phyloP scores from a whole-genome alignment of 768 basidiomycete species.

The Trametes elegans region DNA sequence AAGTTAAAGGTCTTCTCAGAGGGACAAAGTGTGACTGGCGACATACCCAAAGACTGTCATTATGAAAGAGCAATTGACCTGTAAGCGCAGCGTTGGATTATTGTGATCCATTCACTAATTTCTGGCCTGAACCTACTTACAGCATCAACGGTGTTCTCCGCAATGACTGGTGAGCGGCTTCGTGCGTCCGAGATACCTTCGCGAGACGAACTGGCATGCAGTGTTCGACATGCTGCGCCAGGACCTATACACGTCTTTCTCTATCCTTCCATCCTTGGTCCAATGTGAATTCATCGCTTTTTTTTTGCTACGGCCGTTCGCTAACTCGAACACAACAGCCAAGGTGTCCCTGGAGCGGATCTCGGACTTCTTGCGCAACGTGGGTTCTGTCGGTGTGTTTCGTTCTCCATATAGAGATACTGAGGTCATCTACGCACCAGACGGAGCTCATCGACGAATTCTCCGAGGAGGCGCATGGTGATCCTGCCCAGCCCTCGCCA shows the following conservation, averaged over 20 bases:
- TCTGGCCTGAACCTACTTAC: too few species aligned
- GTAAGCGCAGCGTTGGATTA: background rate
- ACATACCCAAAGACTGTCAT: slow-evolving; percentile 30
- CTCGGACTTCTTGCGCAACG: slow-evolving; percentile 38
- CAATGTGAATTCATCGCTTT: background rate
- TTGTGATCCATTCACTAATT: background rate
- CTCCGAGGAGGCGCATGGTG: background rate
- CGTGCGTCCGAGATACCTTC: too few species aligned
- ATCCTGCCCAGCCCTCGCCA: background rate
- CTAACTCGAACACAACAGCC: slow-evolving; percentile 2
- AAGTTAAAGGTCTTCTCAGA: slow-evolving; percentile 27
- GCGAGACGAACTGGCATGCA: too few species aligned
- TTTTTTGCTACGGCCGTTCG: background rate
- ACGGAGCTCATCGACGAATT: slow-evolving; percentile 23
- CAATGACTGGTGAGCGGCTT: slow-evolving; percentile 14
- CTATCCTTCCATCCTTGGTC: background rate
- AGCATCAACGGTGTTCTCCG: slow-evolving; percentile 20
- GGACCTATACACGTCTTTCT: background rate
- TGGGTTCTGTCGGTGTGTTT: too few species aligned
- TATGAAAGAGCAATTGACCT: slow-evolving; percentile 37
- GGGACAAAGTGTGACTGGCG: background rate
- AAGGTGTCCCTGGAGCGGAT: slow-evolving; percentile 42
- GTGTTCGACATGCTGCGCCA: slow-evolving; percentile 17
- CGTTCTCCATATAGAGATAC: too few species aligned
- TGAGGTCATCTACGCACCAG: too few species aligned